phyloP scores from a whole-genome alignment of 2,329 filamentous ascomycete species.

The Aspergillus sp. region DNA sequence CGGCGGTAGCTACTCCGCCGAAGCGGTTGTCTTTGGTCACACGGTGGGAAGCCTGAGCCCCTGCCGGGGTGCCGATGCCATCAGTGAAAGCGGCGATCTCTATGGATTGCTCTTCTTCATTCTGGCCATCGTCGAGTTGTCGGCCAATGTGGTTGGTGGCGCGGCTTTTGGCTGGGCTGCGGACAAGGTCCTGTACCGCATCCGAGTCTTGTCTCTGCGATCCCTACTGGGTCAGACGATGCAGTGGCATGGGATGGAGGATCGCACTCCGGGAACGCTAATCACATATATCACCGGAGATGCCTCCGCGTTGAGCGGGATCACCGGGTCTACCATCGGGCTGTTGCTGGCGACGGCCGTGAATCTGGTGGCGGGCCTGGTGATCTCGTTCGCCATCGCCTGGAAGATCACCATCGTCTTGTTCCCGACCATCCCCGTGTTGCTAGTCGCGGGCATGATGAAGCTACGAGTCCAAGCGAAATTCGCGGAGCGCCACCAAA shows the following conservation, averaged over 20 bases:
- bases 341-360: slow-evolving; percentile 66
- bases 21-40: slow-evolving; percentile 59
- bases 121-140: slow-evolving; percentile 55
- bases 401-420: slow-evolving; percentile 76
- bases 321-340: slow-evolving; percentile 68
- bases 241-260: slow-evolving; percentile 66
- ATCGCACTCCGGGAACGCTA: slow-evolving; percentile 59
- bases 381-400: slow-evolving; percentile 66
- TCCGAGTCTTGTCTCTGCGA: slow-evolving; percentile 61
- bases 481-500: slow-evolving; percentile 55
- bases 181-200: slow-evolving; percentile 61
- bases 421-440: slow-evolving; percentile 64
- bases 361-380: slow-evolving; percentile 65
- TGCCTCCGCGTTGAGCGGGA: slow-evolving; percentile 61
- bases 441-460: slow-evolving; percentile 67
- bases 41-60: slow-evolving; percentile 56
- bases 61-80: slow-evolving; percentile 48
- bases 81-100: slow-evolving; percentile 50
- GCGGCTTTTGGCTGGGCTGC: slow-evolving; percentile 56
- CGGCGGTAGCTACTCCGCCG: slow-evolving; percentile 55
- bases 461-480: slow-evolving; percentile 59
- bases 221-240: slow-evolving; percentile 63
- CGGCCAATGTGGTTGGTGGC: slow-evolving; percentile 60
- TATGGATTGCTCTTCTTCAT: slow-evolving; percentile 59
- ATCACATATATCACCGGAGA: slow-evolving; percentile 68